A percentile compares a stretch with the other conserved stretches of the same genome.
Conservation (phyloP, 495 filamentous ascomycete genomes). For the Acidomyces sp. region DNA sequence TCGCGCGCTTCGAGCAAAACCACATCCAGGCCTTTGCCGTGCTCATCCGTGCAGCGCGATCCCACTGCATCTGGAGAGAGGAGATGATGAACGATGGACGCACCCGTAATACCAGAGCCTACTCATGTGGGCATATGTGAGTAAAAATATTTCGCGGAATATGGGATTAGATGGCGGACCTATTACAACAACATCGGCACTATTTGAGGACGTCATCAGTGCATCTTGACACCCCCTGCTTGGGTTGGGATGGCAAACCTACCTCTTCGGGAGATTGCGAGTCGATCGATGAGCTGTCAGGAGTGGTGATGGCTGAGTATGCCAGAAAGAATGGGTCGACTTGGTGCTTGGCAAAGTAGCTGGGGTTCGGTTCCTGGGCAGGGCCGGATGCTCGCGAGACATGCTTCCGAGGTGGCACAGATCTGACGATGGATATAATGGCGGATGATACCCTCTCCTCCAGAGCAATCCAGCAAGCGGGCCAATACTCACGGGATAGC, state of each 20-base stretch:
- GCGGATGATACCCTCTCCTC: too few species aligned
- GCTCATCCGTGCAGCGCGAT: conserved; percentile 6
- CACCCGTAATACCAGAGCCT: conserved; percentile 62
- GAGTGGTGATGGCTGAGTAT: conserved; percentile 41
- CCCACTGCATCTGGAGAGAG: conserved; percentile 30
- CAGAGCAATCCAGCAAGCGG: too few species aligned
- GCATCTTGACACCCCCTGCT: too few species aligned
- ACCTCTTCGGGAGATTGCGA: conserved; percentile 40
- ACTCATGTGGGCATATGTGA: too few species aligned
- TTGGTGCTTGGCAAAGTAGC: conserved; percentile 36
- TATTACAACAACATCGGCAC: conserved; percentile 53
- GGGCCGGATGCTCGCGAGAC: conserved; percentile 11
- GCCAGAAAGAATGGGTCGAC: conserved; percentile 65
- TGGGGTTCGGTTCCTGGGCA: conserved; percentile 3
- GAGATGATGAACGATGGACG: conserved; percentile 52
- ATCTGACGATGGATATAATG: too few species aligned
- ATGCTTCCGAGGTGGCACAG: too few species aligned
- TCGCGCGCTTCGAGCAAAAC: conserved; percentile 70
- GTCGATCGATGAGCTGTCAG: conserved; percentile 50
- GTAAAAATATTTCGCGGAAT: too few species aligned
- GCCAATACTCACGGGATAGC: too few species aligned
- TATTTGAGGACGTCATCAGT: too few species aligned
- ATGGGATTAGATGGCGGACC: too few species aligned
- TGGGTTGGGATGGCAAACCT: too few species aligned
- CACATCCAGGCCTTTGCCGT: conserved; percentile 29